Base-by-base conservation (phyloP, 495 filamentous ascomycete species). In the Chlorociboria aeruginascens region DNA sequence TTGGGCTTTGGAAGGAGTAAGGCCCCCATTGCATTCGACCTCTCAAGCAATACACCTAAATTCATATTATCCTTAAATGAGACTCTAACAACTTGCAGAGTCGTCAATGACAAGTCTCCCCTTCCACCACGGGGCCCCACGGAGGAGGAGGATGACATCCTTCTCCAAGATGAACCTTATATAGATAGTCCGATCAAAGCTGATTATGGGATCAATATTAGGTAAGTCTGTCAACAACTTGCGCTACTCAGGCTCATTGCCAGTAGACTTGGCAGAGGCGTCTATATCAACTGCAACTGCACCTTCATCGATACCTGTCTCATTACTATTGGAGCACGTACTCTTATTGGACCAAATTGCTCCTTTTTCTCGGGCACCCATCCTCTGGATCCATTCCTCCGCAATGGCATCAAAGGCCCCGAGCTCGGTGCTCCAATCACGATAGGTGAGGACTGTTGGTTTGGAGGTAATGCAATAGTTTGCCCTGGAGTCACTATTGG, bases 371-470 rank as follows among this genome's bases (percentile, higher is more conserved):
- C 74, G 17, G 89, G 76, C 0, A 80, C 76, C 0, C 89, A 96
- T 62, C 86, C 87, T 0, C 65, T 86, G 3, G 82, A 90, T 52
- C 86, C 85, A 1, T 68, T 69, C 0, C 47, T 87, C 10, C 72
- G 87, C 8, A 83, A 89, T 57, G 86, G 89, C 0, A 78, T 73
- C 1, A 60, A 73, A 35, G 89, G 87, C 0, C 84, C 88, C 0
- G 89, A 95, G 64, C 55, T 65, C 20, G 89, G 88, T 0, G 78
- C 73, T 46, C 81, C 84, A 13, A 84, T 96, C 53, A 71, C 66
- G 11, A 79, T 95, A 48, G 86, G 81, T 0, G 85, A 93, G 55
- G 89, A 95, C 61, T 92, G 86, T 54, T 96, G 89, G 89, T 61
- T 96, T 25, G 86, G 84, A 0, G 89, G 89, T 0, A 82, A 82